Conservation (phyloP, 2,329 filamentous ascomycete species). For the Paramyrothecium roridum region DNA sequence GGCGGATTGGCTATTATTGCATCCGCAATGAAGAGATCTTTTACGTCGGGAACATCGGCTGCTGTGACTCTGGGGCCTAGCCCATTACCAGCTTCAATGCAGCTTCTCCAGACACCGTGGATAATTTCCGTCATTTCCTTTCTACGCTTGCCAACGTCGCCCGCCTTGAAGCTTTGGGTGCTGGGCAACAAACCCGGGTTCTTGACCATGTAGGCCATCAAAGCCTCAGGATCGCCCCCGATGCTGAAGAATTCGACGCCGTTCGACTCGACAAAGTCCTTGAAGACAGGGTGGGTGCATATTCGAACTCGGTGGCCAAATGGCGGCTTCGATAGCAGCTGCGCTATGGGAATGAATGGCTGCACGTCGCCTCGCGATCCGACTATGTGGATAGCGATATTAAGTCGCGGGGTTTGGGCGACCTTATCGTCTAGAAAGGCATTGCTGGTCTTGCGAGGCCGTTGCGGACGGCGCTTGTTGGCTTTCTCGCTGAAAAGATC, state of each 20-base stretch:
- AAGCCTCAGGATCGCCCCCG: slow-evolving; percentile 50
- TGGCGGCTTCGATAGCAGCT: slow-evolving; percentile 27
- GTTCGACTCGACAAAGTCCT: slow-evolving; percentile 48
- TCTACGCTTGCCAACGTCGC: slow-evolving; percentile 31
- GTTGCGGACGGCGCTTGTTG: slow-evolving; percentile 3
- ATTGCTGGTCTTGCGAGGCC: slow-evolving; percentile 14
- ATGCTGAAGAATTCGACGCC: slow-evolving; percentile 56
- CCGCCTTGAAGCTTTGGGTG: slow-evolving; percentile 28
- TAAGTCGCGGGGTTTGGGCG: slow-evolving; percentile 16
- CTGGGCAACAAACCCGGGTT: slow-evolving; percentile 35
- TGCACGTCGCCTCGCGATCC: slow-evolving; percentile 36
- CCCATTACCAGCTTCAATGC: slow-evolving; percentile 31
- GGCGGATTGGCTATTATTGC: slow-evolving; percentile 53
- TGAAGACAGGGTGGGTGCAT: slow-evolving; percentile 53
- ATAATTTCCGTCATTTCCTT: slow-evolving; percentile 34
- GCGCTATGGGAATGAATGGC: slow-evolving; percentile 56
- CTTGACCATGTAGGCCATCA: slow-evolving; percentile 40
- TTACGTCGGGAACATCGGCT: slow-evolving; percentile 15
- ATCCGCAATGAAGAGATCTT: slow-evolving; percentile 48
- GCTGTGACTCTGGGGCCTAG: slow-evolving; percentile 22
- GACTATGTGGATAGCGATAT: slow-evolving; percentile 29
- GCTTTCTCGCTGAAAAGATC: not conserved
- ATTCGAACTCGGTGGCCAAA: slow-evolving; percentile 54
- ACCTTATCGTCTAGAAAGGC: slow-evolving; percentile 10
- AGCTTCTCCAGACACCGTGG: slow-evolving; percentile 30